Base-by-base conservation (phyloP, 225 moss, liverwort and hornwort species). In the Straminergon stramineum region DNA sequence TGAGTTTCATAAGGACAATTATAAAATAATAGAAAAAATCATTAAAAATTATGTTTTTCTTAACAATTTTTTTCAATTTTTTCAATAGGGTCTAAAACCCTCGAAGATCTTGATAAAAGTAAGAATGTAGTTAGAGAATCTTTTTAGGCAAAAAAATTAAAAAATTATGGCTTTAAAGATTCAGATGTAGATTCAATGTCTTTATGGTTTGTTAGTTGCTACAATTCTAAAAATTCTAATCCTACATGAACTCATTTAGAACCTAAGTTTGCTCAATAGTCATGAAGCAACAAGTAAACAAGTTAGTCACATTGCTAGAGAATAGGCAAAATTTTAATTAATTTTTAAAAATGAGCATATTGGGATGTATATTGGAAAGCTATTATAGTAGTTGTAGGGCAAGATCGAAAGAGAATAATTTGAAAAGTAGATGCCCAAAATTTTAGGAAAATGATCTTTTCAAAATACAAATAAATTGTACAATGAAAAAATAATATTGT, bases 381-480 rank as follows among this genome's bases (percentile, higher is more conserved):
- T 71, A 43, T 6, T 15, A 43, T 0, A 5, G 0, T 39, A 41
- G 5, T 15, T 27, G 3, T 26, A 26, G 2, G 9, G 9, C 0
- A 41, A 0, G 15, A 71, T 43, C 3, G 15, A 0, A 0, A 41
- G 2, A 37, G 43, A 41, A 71, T 7, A 15, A 15, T 41, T 71
- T 2, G 0, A 27, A 43, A 71, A 15, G 9, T 43, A 15, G 5
- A 27, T 9, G 8, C 9, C 9, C 9, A 15, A 15, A 27, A 27
- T 27, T 43, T 41, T 26, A 15, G 3, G 1, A 2, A 26, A 39
- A 22, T n/a, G 4, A 0, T 41, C n/a, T 69, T 37, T 23, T 2
- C 4, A 19, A 67, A 65, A 37, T 2, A 5, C 0, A 34, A 34
- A 12, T 20, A 66, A 2, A 5, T 4, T 31, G 1, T 5, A 17